Evolutionary conservation across 2,329 filamentous ascomycete species (phyloP).

Genomic region (Penicillium freii): DNA sequence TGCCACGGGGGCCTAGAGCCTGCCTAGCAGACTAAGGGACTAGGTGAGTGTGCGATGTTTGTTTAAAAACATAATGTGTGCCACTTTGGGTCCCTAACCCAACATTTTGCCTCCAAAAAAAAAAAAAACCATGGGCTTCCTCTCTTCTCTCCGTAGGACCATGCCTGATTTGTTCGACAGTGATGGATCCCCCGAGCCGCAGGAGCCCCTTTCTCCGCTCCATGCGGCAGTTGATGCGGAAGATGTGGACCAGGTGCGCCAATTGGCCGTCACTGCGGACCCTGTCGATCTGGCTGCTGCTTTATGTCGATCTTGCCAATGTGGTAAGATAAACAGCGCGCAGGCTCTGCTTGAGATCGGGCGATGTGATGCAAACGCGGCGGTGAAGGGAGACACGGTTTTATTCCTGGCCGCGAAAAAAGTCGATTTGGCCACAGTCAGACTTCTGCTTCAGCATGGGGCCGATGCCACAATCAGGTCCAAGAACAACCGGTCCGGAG

Average conservation of each 20-base stretch:
- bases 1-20: not conserved
- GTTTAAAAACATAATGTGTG: not conserved
- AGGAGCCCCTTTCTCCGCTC: not conserved
- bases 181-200: not conserved
- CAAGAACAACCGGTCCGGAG: not conserved
- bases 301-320: conserved; percentile 9
- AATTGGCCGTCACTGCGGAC: conserved; percentile 1
- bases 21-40: not conserved
- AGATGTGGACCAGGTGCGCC: conserved; percentile 8
- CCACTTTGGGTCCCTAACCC: not conserved
- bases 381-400: conserved; percentile 6
- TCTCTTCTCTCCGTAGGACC: not conserved
- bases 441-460: conserved; percentile 10
- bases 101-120: not conserved
- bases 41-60: not conserved
- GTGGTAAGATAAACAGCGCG: not conserved
- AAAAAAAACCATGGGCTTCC: not conserved
- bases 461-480: conserved; percentile 4
- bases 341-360: conserved; percentile 2
- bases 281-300: conserved; percentile 6
- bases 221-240: conserved; percentile 4
- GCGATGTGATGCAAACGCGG: conserved; percentile 9
- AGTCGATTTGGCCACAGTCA: conserved; percentile 1
- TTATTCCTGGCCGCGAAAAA: conserved; percentile 8
- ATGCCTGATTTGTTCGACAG: not conserved